Evolutionary conservation across 371 early-diverging fungal species (phyloP), one percentile per base, ranked within the genome.

Genomic region (Actinomucor elegans): DNA sequence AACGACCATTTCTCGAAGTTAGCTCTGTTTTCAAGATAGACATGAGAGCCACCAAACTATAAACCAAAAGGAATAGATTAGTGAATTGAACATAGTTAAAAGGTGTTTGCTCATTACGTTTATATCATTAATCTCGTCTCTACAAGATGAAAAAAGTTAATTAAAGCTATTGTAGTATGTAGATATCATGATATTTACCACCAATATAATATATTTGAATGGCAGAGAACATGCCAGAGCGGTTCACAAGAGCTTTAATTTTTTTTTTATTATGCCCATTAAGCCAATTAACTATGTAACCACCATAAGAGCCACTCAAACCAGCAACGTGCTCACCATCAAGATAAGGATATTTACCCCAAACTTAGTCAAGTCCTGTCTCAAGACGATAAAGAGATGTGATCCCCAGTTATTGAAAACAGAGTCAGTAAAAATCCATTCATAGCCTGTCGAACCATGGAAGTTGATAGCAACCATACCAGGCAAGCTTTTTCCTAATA

Each of bases 391-490:
- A 56, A 41, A 79, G 91, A 12, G 91, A 46, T 78, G 71, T 23
- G 85, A 83, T 6, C 92, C 92, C 93, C 93, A 94, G 60, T 92
- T 77, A 29, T 77, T 66, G 45, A 73, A 64, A 48, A 94, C 89
- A 1, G 88, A 74, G 51, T 90, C 87, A 15, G 85, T 84, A 55
- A 92, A 88, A 11, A 67, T 66, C 59, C 88, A 87, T 14, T 92
- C 92, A 46, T 90, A 94, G 15, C 92, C 92, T 1, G 89, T 89
- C 0, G 92, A 91, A 9, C 93, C 94, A 45, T 87, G 87, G 26
- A 83, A 83, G 55, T 94, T 92, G 64, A 91, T 75, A 12, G 85
- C 81, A n/a, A 89, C 83, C 5, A 86, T 85, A 31, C 81, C 86
- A 65, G n/a, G n/a, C n/a, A n/a, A n/a, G n/a, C n/a, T n/a, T n/a